Evolutionary conservation across 768 basidiomycete genomes (phyloP).

Genomic region (Trametes punicea): DNA sequence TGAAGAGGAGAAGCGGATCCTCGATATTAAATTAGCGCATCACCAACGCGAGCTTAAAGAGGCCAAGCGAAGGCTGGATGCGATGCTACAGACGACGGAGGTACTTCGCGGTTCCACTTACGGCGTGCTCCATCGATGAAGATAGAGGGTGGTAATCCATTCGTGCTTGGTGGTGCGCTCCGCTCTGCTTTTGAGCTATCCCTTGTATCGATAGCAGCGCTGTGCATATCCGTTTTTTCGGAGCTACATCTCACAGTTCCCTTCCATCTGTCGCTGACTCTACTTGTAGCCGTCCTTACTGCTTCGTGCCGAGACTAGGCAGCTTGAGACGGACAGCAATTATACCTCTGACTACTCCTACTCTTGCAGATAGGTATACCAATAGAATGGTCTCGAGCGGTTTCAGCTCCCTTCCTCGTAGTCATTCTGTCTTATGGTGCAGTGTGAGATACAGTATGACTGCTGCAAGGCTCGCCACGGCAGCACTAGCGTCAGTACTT

Average conservation of each 20-base stretch:
- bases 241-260: not conserved
- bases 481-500: too few relatives aligned
- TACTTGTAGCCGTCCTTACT: not conserved
- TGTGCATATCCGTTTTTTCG: not conserved
- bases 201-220: constrained; percentile 1
- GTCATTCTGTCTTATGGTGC: too few relatives aligned
- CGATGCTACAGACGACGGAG: constrained; percentile 12
- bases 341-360: too few relatives aligned
- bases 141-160: not conserved
- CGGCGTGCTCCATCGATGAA: not conserved
- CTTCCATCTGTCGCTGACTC: not conserved
- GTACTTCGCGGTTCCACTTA: constrained; percentile 4
- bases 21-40: constrained; percentile 10
- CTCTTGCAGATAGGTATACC: too few relatives aligned
- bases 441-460: too few relatives aligned
- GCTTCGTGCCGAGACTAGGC: too few relatives aligned
- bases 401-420: too few relatives aligned
- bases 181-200: not conserved
- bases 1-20: constrained; percentile 9
- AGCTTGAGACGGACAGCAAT: too few relatives aligned
- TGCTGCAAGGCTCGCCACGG: too few relatives aligned
- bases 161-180: not conserved
- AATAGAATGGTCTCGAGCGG: too few relatives aligned
- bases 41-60: constrained; percentile 14
- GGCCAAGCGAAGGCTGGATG: constrained; percentile 10